Evolutionary conservation across 1,139 yeast genomes (phyloP).

Genomic region (Geotrichum candidum): DNA sequence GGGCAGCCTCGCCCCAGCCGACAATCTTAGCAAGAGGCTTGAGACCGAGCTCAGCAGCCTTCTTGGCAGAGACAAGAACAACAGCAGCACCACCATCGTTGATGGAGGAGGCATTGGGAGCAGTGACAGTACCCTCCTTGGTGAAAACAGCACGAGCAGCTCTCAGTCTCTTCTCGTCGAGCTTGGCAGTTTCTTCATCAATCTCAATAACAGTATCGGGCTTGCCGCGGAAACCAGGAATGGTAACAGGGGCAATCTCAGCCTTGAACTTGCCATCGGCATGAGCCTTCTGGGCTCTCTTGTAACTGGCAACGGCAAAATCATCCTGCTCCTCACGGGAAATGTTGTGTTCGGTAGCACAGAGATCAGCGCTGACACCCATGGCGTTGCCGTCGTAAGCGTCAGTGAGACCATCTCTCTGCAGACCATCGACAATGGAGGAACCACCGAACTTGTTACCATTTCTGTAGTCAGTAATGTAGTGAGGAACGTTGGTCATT

Average conservation of each 20-base stretch:
- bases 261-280: slow-evolving; percentile 68
- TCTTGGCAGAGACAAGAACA: slow-evolving; percentile 72
- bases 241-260: slow-evolving; percentile 81
- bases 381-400: slow-evolving; percentile 80
- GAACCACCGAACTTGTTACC: slow-evolving; percentile 89
- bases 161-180: slow-evolving; percentile 68
- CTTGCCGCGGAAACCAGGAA: slow-evolving; percentile 89
- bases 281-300: slow-evolving; percentile 75
- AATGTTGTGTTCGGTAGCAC: slow-evolving; percentile 67
- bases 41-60: slow-evolving; percentile 75
- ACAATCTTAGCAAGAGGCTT: slow-evolving; percentile 81
- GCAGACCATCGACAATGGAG: slow-evolving; percentile 74
- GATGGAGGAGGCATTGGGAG: slow-evolving; percentile 91
- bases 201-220: slow-evolving; percentile 65
- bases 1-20: slow-evolving; percentile 99
- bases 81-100: slow-evolving; percentile 98
- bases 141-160: slow-evolving; percentile 90
- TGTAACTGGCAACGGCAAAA: slow-evolving; percentile 82
- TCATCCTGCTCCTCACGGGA: slow-evolving; percentile 73
- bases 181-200: slow-evolving; percentile 76
- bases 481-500: slow-evolving; percentile 94
- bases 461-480: slow-evolving; percentile 73
- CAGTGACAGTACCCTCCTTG: slow-evolving; percentile 83
- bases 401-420: slow-evolving; percentile 86
- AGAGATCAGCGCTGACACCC: slow-evolving; percentile 97